Conservation (phyloP, 208 protist species). For the Zelonia costaricensis region DNA sequence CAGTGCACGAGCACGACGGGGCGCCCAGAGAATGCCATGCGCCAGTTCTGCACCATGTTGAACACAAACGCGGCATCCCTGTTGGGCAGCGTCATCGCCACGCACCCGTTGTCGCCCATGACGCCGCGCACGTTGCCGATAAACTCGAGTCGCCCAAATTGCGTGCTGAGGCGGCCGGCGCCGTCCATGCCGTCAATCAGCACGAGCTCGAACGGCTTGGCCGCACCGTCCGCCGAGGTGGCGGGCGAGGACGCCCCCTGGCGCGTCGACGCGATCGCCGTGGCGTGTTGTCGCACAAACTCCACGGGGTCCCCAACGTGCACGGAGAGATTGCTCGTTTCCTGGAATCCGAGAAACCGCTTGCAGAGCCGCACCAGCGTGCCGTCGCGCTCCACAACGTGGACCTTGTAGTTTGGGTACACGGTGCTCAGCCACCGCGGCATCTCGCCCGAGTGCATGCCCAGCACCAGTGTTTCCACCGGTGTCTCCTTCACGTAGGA, state of each 20-base stretch:
- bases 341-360: slow-evolving; percentile 79
- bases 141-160: slow-evolving; percentile 81
- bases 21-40: slow-evolving; percentile 76
- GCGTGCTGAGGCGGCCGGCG: slow-evolving; percentile 58
- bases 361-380: slow-evolving; percentile 74
- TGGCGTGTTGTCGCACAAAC: slow-evolving; percentile 52
- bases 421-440: slow-evolving; percentile 78
- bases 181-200: slow-evolving; percentile 80
- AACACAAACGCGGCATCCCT: slow-evolving; percentile 68
- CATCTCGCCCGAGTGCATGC: slow-evolving; percentile 80
- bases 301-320: slow-evolving; percentile 66
- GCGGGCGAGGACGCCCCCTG: slow-evolving; percentile 9
- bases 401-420: slow-evolving; percentile 85
- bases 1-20: slow-evolving; percentile 86
- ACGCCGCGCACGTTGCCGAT: slow-evolving; percentile 68
- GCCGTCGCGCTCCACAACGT: slow-evolving; percentile 86
- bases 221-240: slow-evolving; percentile 1
- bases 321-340: slow-evolving; percentile 70
- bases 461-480: slow-evolving; percentile 77
- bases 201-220: slow-evolving; percentile 71
- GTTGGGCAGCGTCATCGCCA: slow-evolving; percentile 77
- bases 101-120: slow-evolving; percentile 65
- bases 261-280: slow-evolving; percentile 1
- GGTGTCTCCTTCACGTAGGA: slow-evolving; percentile 65
- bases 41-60: slow-evolving; percentile 88